Evolutionary conservation across 495 filamentous ascomycete species (phyloP).

Genomic region (Terfezia boudieri): DNA sequence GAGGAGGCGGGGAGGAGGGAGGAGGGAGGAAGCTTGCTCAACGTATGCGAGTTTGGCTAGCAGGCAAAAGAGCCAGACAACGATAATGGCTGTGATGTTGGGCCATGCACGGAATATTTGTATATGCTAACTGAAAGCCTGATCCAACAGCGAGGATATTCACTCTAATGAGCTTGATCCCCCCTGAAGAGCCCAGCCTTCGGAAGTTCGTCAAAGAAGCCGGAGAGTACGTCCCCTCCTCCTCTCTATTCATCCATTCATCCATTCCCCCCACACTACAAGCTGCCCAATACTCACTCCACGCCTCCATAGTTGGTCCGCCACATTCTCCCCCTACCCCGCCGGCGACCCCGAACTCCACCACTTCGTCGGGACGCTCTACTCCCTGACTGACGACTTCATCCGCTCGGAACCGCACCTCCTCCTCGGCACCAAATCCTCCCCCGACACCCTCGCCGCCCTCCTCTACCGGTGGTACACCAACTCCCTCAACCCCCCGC

Average conservation of each 20-base stretch:
- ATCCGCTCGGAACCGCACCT: constrained; percentile 90
- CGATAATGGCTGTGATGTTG: too few species aligned
- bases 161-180: constrained; percentile 52
- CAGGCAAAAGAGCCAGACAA: too few species aligned
- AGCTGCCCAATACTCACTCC: too few species aligned
- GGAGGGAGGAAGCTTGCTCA: too few species aligned
- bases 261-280: too few species aligned
- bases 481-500: constrained; percentile 12
- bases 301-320: constrained; percentile 42
- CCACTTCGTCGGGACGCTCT: constrained; percentile 72
- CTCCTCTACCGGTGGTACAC: constrained; percentile 91
- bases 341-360: constrained; percentile 89
- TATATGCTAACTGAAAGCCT: not conserved
- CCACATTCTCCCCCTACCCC: constrained; percentile 62
- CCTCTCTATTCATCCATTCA: not conserved
- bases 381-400: constrained; percentile 54
- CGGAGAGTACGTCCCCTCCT: constrained; percentile 34
- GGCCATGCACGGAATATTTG: too few species aligned
- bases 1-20: too few species aligned
- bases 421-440: constrained; percentile 71
- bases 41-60: too few species aligned
- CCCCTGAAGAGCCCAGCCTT: constrained; percentile 60
- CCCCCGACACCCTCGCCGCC: constrained; percentile 50
- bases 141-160: constrained; percentile 29
- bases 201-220: constrained; percentile 82